These are phyloP conservation scores for Berberis thunbergii DNA, from an alignment of 164 flowering plant species.

Conservation along the genomic window DNA sequence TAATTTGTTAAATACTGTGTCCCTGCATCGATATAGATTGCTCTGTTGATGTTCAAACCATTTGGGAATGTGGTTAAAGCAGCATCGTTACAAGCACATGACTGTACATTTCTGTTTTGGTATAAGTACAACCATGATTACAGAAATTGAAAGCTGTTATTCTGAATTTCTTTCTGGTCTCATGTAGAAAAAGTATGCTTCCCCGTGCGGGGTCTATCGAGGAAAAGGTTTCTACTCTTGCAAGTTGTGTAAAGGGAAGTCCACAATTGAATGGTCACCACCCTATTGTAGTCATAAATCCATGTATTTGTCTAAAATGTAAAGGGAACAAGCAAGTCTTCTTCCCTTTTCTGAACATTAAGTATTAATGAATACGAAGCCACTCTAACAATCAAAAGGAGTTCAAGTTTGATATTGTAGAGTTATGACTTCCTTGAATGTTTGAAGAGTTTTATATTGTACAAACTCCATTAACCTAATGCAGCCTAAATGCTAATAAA, in stretches of 20 bases:
- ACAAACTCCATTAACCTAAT: too few species aligned
- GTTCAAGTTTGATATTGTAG: too few species aligned
- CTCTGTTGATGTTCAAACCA: too few species aligned
- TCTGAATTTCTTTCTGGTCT: neutral
- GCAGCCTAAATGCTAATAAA: too few species aligned
- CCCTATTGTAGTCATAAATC: conserved; percentile 45
- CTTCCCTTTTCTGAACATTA: neutral
- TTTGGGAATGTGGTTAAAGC: too few species aligned
- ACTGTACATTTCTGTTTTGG: too few species aligned
- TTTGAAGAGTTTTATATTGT: too few species aligned
- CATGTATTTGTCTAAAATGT: conserved; percentile 79
- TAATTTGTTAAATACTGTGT: too few species aligned
- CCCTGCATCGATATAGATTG: too few species aligned
- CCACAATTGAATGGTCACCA: conserved; percentile 75
- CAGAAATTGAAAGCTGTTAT: neutral
- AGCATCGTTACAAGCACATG: too few species aligned
- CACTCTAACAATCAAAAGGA: neutral
- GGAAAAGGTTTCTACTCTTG: conserved; percentile 64
- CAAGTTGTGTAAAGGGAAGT: conserved; percentile 61
- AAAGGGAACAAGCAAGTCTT: conserved; percentile 54
- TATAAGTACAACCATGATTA: neutral
- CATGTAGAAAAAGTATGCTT: conserved; percentile 39
- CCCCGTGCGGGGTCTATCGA: conserved; percentile 42
- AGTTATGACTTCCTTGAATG: too few species aligned
- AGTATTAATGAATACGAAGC: neutral